A percentile compares a stretch with the other conserved stretches of the same genome.
phyloP scores from a whole-genome alignment of 148 eudicot genomes.

The Vaccinium corymbosum region DNA sequence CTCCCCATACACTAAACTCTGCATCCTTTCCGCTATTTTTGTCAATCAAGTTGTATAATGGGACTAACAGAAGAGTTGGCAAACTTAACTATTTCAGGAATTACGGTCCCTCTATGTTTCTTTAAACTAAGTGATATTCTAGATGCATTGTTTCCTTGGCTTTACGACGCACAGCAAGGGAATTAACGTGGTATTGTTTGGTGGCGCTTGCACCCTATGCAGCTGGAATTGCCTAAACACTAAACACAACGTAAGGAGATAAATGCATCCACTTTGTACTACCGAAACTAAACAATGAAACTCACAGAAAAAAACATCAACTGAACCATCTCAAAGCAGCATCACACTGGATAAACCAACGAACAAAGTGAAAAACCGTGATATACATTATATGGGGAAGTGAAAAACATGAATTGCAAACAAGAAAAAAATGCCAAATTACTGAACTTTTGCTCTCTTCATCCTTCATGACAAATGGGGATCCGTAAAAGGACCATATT shows the following conservation, averaged over 20 bases:
- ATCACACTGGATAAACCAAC: slow-evolving; percentile 48
- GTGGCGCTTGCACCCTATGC: slow-evolving; percentile 84
- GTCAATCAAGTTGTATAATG: not conserved
- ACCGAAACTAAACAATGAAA: not conserved
- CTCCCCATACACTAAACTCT: not conserved
- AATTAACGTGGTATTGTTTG: slow-evolving; percentile 86
- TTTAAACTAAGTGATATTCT: not conserved
- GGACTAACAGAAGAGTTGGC: not conserved
- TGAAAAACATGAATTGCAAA: slow-evolving; percentile 17
- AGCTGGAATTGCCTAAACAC: slow-evolving; percentile 80
- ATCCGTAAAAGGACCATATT: not conserved
- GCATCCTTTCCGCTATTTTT: not conserved
- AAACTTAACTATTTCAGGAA: not conserved
- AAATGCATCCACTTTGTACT: not conserved
- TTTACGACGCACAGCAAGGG: slow-evolving; percentile 96
- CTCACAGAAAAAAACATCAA: slow-evolving; percentile 11
- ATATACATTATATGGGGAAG: not conserved
- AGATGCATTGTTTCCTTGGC: slow-evolving; percentile 79
- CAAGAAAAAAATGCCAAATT: not conserved
- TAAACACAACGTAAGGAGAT: slow-evolving; percentile 5
- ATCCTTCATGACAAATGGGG: not conserved
- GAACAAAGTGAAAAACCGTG: not conserved
- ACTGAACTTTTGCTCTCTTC: not conserved
- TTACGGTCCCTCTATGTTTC: not conserved
- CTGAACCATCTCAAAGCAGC: slow-evolving; percentile 83